Evolutionary conservation across 768 basidiomycete genomes (phyloP).

Genomic region (Xerocomellus chrysenteron): DNA sequence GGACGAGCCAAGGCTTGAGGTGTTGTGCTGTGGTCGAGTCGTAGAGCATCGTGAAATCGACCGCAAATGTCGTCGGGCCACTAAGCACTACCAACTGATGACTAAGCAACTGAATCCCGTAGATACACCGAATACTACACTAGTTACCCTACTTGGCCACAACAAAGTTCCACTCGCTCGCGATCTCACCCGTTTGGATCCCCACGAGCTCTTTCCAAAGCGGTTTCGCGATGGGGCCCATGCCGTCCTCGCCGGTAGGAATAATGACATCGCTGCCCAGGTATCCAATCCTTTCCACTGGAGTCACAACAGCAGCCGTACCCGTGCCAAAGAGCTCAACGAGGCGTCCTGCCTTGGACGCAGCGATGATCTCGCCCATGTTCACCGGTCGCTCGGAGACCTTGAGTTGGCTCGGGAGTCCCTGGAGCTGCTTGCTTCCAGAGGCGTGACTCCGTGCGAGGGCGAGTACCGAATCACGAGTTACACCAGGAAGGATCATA

Average conservation of each 20-base stretch:
- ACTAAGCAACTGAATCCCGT: constrained; percentile 7
- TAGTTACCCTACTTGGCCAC: constrained; percentile 21
- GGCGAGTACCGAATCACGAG: constrained; percentile 50
- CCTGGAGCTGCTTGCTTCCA: constrained; percentile 43
- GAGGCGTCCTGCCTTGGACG: constrained; percentile 39
- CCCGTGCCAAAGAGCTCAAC: constrained; percentile 53
- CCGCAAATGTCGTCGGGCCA: not conserved
- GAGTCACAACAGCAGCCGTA: constrained; percentile 53
- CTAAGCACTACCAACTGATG: constrained; percentile 2
- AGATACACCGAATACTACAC: not conserved
- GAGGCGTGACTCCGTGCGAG: constrained; percentile 58
- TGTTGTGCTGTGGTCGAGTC: constrained; percentile 62
- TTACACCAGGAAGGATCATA: constrained; percentile 68
- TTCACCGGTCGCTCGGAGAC: constrained; percentile 71
- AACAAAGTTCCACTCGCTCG: constrained; percentile 77
- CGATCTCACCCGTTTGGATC: constrained; percentile 74
- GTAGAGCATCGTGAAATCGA: constrained; percentile 51
- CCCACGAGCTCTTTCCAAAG: constrained; percentile 50
- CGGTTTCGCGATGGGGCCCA: constrained; percentile 64
- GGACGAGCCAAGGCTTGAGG: constrained; percentile 86
- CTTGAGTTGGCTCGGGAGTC: constrained; percentile 54
- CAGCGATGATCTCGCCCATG: constrained; percentile 70
- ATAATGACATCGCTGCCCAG: constrained; percentile 51
- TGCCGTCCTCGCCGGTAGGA: constrained; percentile 64
- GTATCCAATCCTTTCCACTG: constrained; percentile 58